Percentiles rank a stretch among this genome's conserved stretches.
phyloP scores from a whole-genome alignment of 1,139 yeast species.

The Protomyces inouyei region DNA sequence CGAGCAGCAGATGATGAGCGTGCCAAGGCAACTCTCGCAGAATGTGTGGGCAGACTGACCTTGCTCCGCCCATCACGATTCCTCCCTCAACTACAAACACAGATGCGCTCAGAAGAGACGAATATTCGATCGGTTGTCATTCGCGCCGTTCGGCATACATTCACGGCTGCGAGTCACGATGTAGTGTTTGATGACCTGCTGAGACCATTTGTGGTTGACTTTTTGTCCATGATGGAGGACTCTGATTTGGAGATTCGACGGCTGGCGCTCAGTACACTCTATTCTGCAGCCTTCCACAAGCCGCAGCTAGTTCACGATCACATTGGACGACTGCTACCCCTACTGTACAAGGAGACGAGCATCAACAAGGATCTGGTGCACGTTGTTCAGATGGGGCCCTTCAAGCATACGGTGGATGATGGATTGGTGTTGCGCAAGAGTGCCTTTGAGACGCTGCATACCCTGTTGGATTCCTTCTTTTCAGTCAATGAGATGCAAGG shows the following conservation, averaged over 20 bases:
- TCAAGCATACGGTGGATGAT: conserved; percentile 74
- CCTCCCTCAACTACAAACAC: conserved; percentile 36
- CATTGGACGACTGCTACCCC: conserved; percentile 51
- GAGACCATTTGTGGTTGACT: conserved; percentile 41
- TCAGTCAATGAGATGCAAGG: conserved; percentile 29
- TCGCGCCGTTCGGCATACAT: conserved; percentile 42
- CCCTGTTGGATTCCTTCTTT: conserved; percentile 43
- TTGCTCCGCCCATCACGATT: conserved; percentile 36
- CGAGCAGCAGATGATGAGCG: conserved; percentile 32
- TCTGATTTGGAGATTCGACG: conserved; percentile 41
- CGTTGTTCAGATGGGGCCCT: conserved; percentile 78
- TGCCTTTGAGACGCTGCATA: conserved; percentile 64
- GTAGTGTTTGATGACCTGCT: conserved; percentile 36
- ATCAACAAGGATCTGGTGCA: conserved; percentile 58
- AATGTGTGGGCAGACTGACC: conserved; percentile 41
- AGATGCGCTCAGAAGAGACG: conserved; percentile 34
- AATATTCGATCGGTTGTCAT: conserved; percentile 38
- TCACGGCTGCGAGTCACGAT: conserved; percentile 29
- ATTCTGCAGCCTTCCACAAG: conserved; percentile 58
- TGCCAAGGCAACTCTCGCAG: conserved; percentile 40
- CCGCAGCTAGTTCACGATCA: conserved; percentile 51
- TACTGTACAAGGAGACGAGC: conserved; percentile 52
- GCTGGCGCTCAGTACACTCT: conserved; percentile 55
- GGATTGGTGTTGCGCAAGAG: conserved; percentile 71
- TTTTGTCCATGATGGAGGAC: conserved; percentile 40